Evolutionary conservation across 495 filamentous ascomycete species (phyloP), one percentile per base, ranked within the genome.

Genomic region (Podospora appendiculata): DNA sequence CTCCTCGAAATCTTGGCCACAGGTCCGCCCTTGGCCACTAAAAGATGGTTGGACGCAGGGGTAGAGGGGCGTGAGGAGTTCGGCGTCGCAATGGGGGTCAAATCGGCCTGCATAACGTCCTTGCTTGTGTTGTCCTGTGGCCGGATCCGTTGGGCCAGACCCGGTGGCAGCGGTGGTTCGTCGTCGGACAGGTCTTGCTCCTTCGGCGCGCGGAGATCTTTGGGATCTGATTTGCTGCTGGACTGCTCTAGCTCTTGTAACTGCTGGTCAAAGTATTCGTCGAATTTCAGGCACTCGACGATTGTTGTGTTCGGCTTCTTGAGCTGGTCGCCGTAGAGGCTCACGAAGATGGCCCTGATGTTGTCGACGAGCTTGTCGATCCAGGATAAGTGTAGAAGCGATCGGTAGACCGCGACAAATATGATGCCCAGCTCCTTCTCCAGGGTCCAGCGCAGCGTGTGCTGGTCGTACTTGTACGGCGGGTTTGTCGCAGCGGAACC

Each of bases 321-420:
- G 45, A 98, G 70, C 59, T 96, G 88, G 43, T 90, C 86, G 42
- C 84, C 87, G 64, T 96, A 97, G 25, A 96, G 75, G 50, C 88
- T 84, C 48, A 88, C 79, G 63, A 97, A 98, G 33, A 98, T 80
- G 7, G 87, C 88, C 56, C 85, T 87, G 48, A 97, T 87, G 56
- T 96, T 95, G 60, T 96, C 91, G 51, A 98, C 76, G 17, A 98
- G 87, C 67, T 91, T 92, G 63, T 97, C 93, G 57, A 97, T 89
- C 93, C 93, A 98, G 3, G 89, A 88, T 13, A 98, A 82, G 64
- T 96, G 92, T 8, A 98, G 72, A 8, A 98, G 79, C 25, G 90
- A 96, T 66, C 94, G 88, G 69, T 98, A 98, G 52, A 98, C 93
- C 48, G 92, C 93, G 67, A 98, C 90, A 66, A 97, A 98, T 49